phyloP scores from a whole-genome alignment of 768 basidiomycete genomes.

The Ephemerocybe angulata region DNA sequence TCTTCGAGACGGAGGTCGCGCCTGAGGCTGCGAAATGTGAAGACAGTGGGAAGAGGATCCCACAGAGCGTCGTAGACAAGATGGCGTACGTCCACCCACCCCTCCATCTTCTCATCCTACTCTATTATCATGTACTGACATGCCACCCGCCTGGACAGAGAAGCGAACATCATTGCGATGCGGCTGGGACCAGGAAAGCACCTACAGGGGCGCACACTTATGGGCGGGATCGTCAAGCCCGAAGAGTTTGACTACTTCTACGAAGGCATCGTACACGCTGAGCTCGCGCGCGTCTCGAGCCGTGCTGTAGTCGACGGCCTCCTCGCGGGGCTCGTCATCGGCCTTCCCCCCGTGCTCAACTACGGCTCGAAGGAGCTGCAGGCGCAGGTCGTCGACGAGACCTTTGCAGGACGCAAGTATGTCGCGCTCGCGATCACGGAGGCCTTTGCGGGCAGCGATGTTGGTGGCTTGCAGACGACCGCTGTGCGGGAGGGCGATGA shows the following conservation, averaged over 20 bases:
- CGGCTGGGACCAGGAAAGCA: conserved; percentile 89
- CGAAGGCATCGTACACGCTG: conserved; percentile 79
- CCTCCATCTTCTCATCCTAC: neutral
- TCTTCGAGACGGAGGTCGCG: conserved; percentile 70
- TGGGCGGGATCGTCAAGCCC: conserved; percentile 71
- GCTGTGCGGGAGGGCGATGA: conserved; percentile 81
- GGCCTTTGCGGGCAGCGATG: conserved; percentile 89
- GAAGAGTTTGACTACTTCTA: conserved; percentile 96
- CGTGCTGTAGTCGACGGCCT: conserved; percentile 88
- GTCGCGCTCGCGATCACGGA: conserved; percentile 91
- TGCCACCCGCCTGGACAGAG: conserved; percentile 37
- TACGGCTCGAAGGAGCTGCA: conserved; percentile 76
- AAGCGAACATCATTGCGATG: conserved; percentile 81
- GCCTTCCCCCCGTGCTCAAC: conserved; percentile 86
- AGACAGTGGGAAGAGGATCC: conserved; percentile 82
- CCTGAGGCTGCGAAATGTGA: conserved; percentile 79
- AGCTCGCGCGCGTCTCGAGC: conserved; percentile 78
- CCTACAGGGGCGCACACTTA: conserved; percentile 69
- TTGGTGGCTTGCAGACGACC: conserved; percentile 78
- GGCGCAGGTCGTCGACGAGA: conserved; percentile 64
- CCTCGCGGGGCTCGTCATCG: conserved; percentile 78
- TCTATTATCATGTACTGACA: conserved; percentile 1
- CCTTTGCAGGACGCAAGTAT: conserved; percentile 71
- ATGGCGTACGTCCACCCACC: conserved; percentile 55
- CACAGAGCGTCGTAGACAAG: conserved; percentile 80